phyloP scores from a whole-genome alignment of 768 basidiomycete species.

The Mycena floridula region DNA sequence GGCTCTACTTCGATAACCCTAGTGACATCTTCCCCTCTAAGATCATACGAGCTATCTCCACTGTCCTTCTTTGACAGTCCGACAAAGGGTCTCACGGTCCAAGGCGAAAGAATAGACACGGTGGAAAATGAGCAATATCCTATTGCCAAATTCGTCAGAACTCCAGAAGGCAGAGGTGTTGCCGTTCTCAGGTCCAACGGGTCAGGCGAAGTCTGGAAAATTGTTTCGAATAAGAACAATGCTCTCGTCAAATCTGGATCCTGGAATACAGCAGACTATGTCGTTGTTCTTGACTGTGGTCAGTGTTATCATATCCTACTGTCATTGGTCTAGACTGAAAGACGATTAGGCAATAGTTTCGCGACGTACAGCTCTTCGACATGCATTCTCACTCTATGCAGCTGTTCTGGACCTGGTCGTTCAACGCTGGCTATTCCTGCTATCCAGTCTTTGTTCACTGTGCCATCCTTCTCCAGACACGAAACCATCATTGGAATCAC shows the following conservation, averaged over 20 bases:
- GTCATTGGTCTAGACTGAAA: not conserved
- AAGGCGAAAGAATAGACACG: slow-evolving; percentile 33
- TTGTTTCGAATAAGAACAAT: slow-evolving; percentile 39
- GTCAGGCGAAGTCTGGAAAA: slow-evolving; percentile 60
- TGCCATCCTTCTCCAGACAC: slow-evolving; percentile 45
- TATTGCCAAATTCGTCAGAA: slow-evolving; percentile 63
- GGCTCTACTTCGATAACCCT: slow-evolving; percentile 43
- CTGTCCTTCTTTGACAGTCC: slow-evolving; percentile 55
- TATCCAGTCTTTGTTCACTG: slow-evolving; percentile 58
- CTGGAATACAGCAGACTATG: slow-evolving; percentile 55
- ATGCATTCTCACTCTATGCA: slow-evolving; percentile 47
- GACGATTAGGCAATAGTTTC: slow-evolving; percentile 34
- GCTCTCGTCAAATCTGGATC: slow-evolving; percentile 36
- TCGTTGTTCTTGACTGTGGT: slow-evolving; percentile 71
- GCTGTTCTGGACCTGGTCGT: slow-evolving; percentile 34
- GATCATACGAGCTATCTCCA: slow-evolving; percentile 53
- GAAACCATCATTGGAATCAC: slow-evolving; percentile 67
- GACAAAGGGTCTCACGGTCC: slow-evolving; percentile 40
- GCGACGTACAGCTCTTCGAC: slow-evolving; percentile 52
- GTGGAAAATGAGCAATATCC: slow-evolving; percentile 41
- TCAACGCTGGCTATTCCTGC: slow-evolving; percentile 38
- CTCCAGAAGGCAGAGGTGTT: slow-evolving; percentile 73
- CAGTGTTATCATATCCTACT: slow-evolving; percentile 11
- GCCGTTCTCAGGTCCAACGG: slow-evolving; percentile 55
- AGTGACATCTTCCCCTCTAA: slow-evolving; percentile 61